A percentile compares a stretch with the other conserved stretches of the same genome.
Evolutionary conservation across 768 basidiomycete genomes (phyloP).

Genomic region (Dendrothele bispora): DNA sequence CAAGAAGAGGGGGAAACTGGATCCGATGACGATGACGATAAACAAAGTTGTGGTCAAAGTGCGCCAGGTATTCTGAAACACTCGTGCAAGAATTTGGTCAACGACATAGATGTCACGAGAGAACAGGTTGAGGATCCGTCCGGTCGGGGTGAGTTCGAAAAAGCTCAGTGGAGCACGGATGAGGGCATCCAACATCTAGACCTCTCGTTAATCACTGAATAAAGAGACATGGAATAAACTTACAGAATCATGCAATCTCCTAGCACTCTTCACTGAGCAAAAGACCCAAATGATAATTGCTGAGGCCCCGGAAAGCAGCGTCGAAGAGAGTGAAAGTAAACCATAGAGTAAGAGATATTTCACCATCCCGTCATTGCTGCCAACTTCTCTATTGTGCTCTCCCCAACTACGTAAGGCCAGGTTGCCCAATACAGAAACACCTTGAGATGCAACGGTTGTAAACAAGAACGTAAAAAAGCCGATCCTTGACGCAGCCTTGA

Average conservation of each 20-base stretch:
- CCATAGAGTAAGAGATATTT: slow-evolving; percentile 69
- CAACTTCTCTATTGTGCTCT: slow-evolving; percentile 66
- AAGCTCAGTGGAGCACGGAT: slow-evolving; percentile 84
- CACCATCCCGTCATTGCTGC: slow-evolving; percentile 56
- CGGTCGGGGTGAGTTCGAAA: slow-evolving; percentile 88
- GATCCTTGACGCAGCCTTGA: slow-evolving; percentile 72
- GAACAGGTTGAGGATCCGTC: slow-evolving; percentile 87
- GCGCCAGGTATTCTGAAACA: slow-evolving; percentile 70
- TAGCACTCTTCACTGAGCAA: slow-evolving; percentile 74
- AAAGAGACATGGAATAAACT: slow-evolving; percentile 20
- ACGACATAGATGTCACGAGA: slow-evolving; percentile 86
- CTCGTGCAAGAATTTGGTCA: slow-evolving; percentile 79
- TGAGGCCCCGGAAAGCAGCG: slow-evolving; percentile 51
- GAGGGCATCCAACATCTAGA: slow-evolving; percentile 75
- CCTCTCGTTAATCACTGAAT: not conserved
- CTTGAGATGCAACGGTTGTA: slow-evolving; percentile 56
- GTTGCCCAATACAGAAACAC: slow-evolving; percentile 56
- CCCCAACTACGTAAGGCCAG: slow-evolving; percentile 80
- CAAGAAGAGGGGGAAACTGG: slow-evolving; percentile 82
- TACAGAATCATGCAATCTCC: slow-evolving; percentile 74
- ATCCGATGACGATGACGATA: slow-evolving; percentile 71
- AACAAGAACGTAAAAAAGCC: slow-evolving; percentile 70
- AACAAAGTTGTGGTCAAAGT: slow-evolving; percentile 60
- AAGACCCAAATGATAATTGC: slow-evolving; percentile 74
- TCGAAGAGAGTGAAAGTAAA: slow-evolving; percentile 58